Conservation (phyloP, 441 rosid species). For the Pelargonium cotyledonis region DNA sequence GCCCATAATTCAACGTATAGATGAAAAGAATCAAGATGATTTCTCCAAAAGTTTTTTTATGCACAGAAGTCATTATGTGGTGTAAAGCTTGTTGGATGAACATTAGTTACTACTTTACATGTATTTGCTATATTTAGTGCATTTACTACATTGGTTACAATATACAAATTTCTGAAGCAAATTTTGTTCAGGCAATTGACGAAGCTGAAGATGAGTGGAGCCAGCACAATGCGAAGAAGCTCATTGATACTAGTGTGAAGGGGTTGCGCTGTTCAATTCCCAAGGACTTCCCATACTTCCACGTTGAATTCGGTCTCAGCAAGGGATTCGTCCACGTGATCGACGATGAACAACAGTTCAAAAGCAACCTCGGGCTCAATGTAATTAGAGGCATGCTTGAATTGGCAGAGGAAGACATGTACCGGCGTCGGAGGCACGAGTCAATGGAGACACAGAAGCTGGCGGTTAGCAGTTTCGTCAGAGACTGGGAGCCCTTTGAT, state of each 20-base stretch:
- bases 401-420: constrained; percentile 78
- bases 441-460: constrained; percentile 59
- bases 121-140: no score
- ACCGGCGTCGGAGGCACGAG: constrained; percentile 51
- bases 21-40: neutral
- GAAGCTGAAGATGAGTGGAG: constrained; percentile 97
- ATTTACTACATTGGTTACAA: no score
- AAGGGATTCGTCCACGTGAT: constrained; percentile 85
- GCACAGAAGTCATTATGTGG: neutral
- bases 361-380: constrained; percentile 67
- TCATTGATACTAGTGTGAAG: constrained; percentile 74
- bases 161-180: neutral
- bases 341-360: constrained; percentile 72
- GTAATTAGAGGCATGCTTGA: constrained; percentile 81
- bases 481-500: constrained; percentile 69
- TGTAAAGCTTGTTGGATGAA: neutral
- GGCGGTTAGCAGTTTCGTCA: constrained; percentile 45
- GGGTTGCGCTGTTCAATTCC: constrained; percentile 78
- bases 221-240: constrained; percentile 89
- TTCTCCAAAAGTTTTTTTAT: neutral
- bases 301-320: constrained; percentile 72
- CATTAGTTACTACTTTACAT: neutral
- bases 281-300: constrained; percentile 84
- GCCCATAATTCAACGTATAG: neutral
- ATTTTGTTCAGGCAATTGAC: constrained; percentile 50